Base-by-base conservation (phyloP, 1,284 basidiomycete species). In the Anthracocystis panici-leucophaei region DNA sequence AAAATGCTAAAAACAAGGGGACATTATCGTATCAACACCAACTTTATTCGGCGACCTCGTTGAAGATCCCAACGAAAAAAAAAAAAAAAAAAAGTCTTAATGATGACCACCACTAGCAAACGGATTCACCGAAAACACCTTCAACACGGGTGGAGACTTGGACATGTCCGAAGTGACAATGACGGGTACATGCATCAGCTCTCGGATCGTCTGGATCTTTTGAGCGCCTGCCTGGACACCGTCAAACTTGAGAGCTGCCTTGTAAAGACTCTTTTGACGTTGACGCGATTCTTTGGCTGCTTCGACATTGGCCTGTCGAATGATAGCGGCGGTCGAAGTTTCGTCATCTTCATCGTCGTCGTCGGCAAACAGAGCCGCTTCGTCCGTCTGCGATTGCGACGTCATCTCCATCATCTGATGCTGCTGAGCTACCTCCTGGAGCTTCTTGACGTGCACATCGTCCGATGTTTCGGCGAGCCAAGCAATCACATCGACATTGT, bases 381-480 rank as follows among this genome's bases (percentile, higher is more conserved):
- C 78, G 52, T 81, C 81, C 11, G 65, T 57, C 38, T 78, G 75
- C 20, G 77, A 77, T 56, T 80, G 78, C 57, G 78, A 80, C 11
- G 79, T 77, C 68, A 76, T 69, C 55, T 81, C 78, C 72, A 81
- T 80, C 65, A 72, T 59, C 51, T 62, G 58, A 57, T 76, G 80
- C 60, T 72, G 74, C 49, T 72, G 62, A 1, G 79, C 72, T 14
- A 78, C 63, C 49, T 78, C 78, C 31, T 71, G 76, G 42, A 84
- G 60, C 53, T 65, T 66, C 61, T 77, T 68, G 62, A 81, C 75
- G 64, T 86, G 85, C 41, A 79, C 79, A 82, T 99, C 95, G 59
- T 85, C 86, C 80, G 92, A 93, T 81, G 92, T 92, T 86, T 96
- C 94, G 16, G 94, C 93, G 45, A 99, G 89, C 92, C 92, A 97